These are phyloP conservation scores for Hymenoscyphus occultus DNA, from an alignment of 2,329 filamentous ascomycete species.

Conservation along the genomic window DNA sequence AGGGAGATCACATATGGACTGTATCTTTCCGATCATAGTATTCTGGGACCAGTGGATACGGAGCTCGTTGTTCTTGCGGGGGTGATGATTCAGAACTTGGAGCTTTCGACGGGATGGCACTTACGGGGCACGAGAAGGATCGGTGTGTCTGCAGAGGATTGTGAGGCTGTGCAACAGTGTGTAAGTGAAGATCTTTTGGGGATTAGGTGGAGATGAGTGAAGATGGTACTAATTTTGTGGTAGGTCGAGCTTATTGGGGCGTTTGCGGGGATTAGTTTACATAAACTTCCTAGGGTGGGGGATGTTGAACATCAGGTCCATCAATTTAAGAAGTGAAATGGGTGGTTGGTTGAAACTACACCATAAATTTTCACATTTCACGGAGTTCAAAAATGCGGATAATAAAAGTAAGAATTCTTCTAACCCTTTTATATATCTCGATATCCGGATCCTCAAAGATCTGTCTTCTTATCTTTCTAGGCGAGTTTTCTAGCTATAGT, in stretches of 20 bases:
- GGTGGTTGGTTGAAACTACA: not conserved
- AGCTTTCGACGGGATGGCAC: constrained; percentile 54
- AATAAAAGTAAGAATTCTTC: too few relatives aligned
- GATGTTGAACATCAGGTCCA: constrained; percentile 43
- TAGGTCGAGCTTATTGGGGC: constrained; percentile 39
- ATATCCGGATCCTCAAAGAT: too few relatives aligned
- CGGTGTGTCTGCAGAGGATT: constrained; percentile 43
- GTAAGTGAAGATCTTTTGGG: constrained; percentile 21
- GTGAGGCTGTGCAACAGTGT: constrained; percentile 39
- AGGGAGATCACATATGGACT: constrained; percentile 57
- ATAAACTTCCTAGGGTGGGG: constrained; percentile 39
- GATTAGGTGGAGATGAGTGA: not conserved
- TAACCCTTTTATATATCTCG: too few relatives aligned
- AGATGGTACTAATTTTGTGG: constrained; percentile 6
- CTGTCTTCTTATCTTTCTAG: too few relatives aligned
- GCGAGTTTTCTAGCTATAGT: too few relatives aligned
- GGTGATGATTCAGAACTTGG: constrained; percentile 58
- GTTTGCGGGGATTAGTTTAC: constrained; percentile 37
- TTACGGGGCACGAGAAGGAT: constrained; percentile 48
- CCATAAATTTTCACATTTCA: too few relatives aligned
- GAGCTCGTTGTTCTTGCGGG: constrained; percentile 52
- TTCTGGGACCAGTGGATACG: constrained; percentile 53
- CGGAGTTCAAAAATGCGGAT: too few relatives aligned
- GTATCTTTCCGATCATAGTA: constrained; percentile 54
- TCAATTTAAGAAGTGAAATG: not conserved